Base-by-base conservation (phyloP, 2,329 filamentous ascomycete species). In the Coniochaeta prunicola region DNA sequence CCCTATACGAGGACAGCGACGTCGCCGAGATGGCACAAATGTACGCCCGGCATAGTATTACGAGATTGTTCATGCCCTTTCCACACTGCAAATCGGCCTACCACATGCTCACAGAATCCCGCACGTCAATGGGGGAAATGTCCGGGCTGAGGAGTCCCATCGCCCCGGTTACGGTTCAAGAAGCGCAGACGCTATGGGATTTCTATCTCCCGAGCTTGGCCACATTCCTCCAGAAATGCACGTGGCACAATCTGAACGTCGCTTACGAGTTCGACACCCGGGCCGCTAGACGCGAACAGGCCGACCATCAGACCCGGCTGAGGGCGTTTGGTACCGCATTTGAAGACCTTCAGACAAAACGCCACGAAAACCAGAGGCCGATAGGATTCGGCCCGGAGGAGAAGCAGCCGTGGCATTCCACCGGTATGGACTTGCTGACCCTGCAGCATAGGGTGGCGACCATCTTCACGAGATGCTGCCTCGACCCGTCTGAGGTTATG, bases 11-110 rank as follows among this genome's bases (percentile, higher is more conserved):
- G 17, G 17, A 26, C 28, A 63, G 64, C 36, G 67, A 67, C 31
- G 59, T 66, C 2, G 65, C 64, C 57, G 66, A 68, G 53, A 68
- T 68, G 64, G 64, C 67, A 1, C 59, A 59, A 36, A 67, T 68
- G 59, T 67, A 65, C 58, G 61, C 63, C 19, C 61, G 62, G 13
- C 66, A 67, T 45, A 67, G 66, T 56, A 62, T 65, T 24, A 56
- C 60, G 2, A 61, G 59, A 15, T 64, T 65, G 33, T 64, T 61
- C 31, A 42, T 66, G 15, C 67, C 67, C 13, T 68, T 68, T 42
- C 58, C 63, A 8, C 67, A 67, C 50, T 63, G 65, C 13, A 68
- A 67, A 42, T 63, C 60, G 33, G 66, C 67, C 3, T 68, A 67
- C 55, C 67, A 68, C 38, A 60, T 67, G 9, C 63, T 68, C 15